Base-by-base conservation (phyloP, 441 rosid genomes). In the Erodium texanum region DNA sequence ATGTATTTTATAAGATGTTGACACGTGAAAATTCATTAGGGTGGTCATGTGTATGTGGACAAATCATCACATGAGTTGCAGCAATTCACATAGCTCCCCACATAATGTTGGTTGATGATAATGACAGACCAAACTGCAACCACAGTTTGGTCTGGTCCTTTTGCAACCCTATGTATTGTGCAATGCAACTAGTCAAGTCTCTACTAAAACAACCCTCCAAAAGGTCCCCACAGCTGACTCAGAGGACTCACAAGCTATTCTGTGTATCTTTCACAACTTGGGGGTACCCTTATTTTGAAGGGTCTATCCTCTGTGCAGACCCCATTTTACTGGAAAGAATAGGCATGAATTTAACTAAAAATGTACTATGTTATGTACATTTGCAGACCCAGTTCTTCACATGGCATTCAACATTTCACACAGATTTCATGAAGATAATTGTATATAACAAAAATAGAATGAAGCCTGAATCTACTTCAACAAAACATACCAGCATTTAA, bases 1-100 rank as follows among this genome's bases (percentile, higher is more conserved):
- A 4, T 27, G 2, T 27, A 27, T 27, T 27, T 27, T 27, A 27
- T 4, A 27, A n/a, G n/a, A n/a, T n/a, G n/a, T n/a, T n/a, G n/a
- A n/a, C n/a, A n/a, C n/a, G 89, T 41, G 54, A 75, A 63, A 81
- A 27, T 27, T 27, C 29, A 27, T 27, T 1, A 27, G 29, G 4
- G 29, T 27, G 4, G 29, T 27, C 29, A 4, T 27, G 29, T 27
- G 29, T 27, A 1, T 27, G 29, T 27, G 4, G 29, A 27, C 29
- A 27, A 27, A 70, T 43, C 75, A 71, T 81, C 50, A 77, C 48
- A 15, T 43, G 48, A 69, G 66, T 36, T 50, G 74, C 18, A 27
- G 29, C 29, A 12, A 68, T 24, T 70, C 72, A 77, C 65, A 70
- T 38, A 72, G 65, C 62, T 69, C 72, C 67, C 68, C 71, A 72